phyloP scores from a whole-genome alignment of 2,329 filamentous ascomycete genomes.

The Lojkania enalia region DNA sequence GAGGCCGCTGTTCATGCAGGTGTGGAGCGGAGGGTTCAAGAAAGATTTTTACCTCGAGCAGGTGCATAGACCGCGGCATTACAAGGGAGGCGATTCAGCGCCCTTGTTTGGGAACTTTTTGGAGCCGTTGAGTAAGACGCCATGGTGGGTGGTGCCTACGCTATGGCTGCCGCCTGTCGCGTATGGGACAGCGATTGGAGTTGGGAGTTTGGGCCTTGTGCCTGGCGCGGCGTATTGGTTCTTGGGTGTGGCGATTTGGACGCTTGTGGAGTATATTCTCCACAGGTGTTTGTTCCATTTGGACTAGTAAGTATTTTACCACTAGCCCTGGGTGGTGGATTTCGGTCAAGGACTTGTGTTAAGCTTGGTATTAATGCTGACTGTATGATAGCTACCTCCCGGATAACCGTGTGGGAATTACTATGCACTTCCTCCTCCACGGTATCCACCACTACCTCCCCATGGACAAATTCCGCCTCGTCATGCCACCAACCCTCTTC shows the following conservation, averaged over 20 bases:
- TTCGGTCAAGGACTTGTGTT: background rate
- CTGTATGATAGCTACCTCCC: constrained; percentile 74
- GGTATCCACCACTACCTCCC: constrained; percentile 97
- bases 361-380: constrained; percentile 31
- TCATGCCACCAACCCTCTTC: constrained; percentile 95
- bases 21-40: constrained; percentile 84
- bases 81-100: constrained; percentile 88
- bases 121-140: constrained; percentile 93
- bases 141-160: constrained; percentile 87
- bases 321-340: background rate
- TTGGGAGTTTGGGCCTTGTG: constrained; percentile 58
- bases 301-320: constrained; percentile 68
- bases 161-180: constrained; percentile 81
- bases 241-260: constrained; percentile 79
- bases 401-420: constrained; percentile 85
- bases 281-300: constrained; percentile 94
- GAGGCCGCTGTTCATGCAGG: constrained; percentile 80
- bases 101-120: constrained; percentile 97
- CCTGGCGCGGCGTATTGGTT: constrained; percentile 65
- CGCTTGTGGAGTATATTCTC: constrained; percentile 82
- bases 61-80: constrained; percentile 92
- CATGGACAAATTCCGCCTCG: constrained; percentile 97
- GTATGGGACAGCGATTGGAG: constrained; percentile 71
- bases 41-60: constrained; percentile 98
- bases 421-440: constrained; percentile 88